Percentiles rank a stretch among this genome's conserved stretches.
These are phyloP conservation scores for Metschnikowia sp. DNA, from an alignment of 805 yeast species.

Conservation along the genomic window DNA sequence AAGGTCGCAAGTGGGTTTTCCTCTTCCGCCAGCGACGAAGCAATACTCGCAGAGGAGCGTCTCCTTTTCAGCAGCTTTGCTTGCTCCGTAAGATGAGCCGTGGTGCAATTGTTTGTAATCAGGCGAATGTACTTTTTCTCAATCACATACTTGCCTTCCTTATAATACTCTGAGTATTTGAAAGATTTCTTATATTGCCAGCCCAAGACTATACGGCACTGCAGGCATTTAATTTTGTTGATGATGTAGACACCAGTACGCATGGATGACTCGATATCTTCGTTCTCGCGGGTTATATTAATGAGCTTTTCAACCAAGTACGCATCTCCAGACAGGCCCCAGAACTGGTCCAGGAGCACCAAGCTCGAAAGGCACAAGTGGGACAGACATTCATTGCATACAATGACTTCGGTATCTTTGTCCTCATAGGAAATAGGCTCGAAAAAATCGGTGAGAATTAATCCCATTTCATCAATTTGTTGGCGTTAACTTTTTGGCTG, in stretches of 20 bases:
- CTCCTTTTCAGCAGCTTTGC: constrained; percentile 27
- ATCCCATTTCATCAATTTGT: constrained; percentile 30
- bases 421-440: constrained; percentile 35
- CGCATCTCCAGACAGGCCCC: constrained; percentile 41
- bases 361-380: constrained; percentile 38
- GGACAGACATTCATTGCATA: constrained; percentile 39
- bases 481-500: not conserved
- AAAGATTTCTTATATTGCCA: constrained; percentile 42
- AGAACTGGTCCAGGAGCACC: constrained; percentile 36
- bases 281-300: constrained; percentile 27
- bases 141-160: constrained; percentile 45
- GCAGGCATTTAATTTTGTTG: constrained; percentile 37
- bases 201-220: constrained; percentile 34
- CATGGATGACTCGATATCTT: constrained; percentile 34
- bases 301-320: constrained; percentile 38
- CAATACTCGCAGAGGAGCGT: constrained; percentile 18
- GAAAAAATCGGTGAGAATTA: constrained; percentile 38
- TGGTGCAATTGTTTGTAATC: constrained; percentile 34
- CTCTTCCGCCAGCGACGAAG: constrained; percentile 6
- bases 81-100: constrained; percentile 30
- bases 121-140: constrained; percentile 34
- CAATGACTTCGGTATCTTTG: constrained; percentile 35
- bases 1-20: constrained; percentile 5
- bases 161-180: constrained; percentile 34
- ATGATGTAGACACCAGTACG: constrained; percentile 38